Evolutionary conservation across 805 yeast genomes (phyloP), one percentile per base, ranked within the genome.

Genomic region (Spathaspora gorwiae): DNA sequence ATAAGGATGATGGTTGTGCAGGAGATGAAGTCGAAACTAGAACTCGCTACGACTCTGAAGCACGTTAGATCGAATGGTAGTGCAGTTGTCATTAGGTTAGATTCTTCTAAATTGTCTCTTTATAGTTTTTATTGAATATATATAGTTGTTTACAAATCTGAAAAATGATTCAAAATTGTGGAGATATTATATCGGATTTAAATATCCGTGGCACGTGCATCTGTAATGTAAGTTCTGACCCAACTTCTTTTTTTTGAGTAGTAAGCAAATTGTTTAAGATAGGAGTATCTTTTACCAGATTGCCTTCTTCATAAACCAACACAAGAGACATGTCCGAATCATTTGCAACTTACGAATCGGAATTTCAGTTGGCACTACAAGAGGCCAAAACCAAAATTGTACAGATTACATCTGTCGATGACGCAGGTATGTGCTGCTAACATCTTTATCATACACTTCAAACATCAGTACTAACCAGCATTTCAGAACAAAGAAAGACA

Each of bases 341-440:
- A 56, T 82, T 84, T 57, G 66, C 72, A 24, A 75, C 78, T 33
- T 84, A 84, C 61, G 90, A 85, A 55, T 60, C 83, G 2, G 96
- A 88, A 58, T 80, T 81, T 63, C 81, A 82, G 58, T 73, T 85
- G 50, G 80, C 90, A 2, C 73, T 76, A 49, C 79, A 79, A 42
- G 95, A 87, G 52, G 83, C 89, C 31, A 78, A 76, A 53, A 79
- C 83, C 54, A 84, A 82, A 56, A 66, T 87, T 36, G 71, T 75
- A 11, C 79, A 79, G 50, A 73, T 81, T 10, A 65, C 77, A 9
- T 72, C 76, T 5, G 67, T 73, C 7, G 64, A 68, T 27, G 32
- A 29, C 12, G 78, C 79, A 15, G 52, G 69, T 60, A 46, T 54
- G 67, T 56, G 40, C 41, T 11, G n/a, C 26, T 19, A 12, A 19